Base-by-base conservation (phyloP, 2,329 filamentous ascomycete species). In the Talaromyces sp. region DNA sequence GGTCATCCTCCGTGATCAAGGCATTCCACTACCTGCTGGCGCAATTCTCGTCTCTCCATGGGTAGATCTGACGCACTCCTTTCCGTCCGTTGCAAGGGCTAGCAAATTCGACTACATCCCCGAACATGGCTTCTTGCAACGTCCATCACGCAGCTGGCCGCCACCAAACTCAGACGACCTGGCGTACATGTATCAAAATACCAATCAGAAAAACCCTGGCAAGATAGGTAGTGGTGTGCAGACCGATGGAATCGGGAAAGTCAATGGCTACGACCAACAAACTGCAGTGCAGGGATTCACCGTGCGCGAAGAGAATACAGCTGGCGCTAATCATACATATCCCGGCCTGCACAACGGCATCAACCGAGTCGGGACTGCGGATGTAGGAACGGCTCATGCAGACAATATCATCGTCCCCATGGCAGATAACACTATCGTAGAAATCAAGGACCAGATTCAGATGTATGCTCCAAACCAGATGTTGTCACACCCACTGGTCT, bases 31-130 rank as follows among this genome's bases (percentile, higher is more conserved):
- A 31, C 95, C 95, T 0, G 93, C 95, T 1, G 95, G 95, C 1
- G 93, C 90, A 4, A 89, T 98, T 52, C 82, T 98, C 47, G 91
- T 98, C 60, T 97, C 92, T 59, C 95, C 95, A 0, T 99, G 95
- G 95, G 93, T 94, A 9, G 95, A 99, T 75, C 80, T 98, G 62
- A 96, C 92, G 0, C 94, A 98, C 75, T 97, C 93, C 0, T 98
- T 98, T 69, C 95, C 95, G 0, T 97, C 93, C 69, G 85, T 97
- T n/a, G 85, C 87, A 2, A 86, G 83, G 5, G 87, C 92, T 47
- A 88, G 86, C 59, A 86, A 87, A 0, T 78, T 92, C 60, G 95
- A 99, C 74, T 98, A 97, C 71, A 94, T 99, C 39, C 95, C 95
- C 4, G 80, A 88, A 0, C 85, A 89, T 70, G 95, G 95, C 0